A percentile compares a stretch with the other conserved stretches of the same genome.
phyloP scores from a whole-genome alignment of 192 early-diverging fungal genomes.

The Podila minutissima region DNA sequence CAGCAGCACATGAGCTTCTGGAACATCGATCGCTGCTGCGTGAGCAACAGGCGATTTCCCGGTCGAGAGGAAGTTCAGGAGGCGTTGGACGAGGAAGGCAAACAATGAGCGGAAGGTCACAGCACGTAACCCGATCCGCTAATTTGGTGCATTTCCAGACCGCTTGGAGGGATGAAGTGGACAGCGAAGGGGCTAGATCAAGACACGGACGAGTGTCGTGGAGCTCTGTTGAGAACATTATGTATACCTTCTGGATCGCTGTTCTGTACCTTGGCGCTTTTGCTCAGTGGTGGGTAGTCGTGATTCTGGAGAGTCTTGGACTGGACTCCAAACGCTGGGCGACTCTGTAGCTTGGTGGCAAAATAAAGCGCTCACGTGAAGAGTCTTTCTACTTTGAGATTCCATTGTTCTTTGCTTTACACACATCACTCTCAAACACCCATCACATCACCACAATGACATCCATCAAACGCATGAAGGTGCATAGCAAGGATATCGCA shows the following conservation, averaged over 20 bases:
- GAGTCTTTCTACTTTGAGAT: too few relatives aligned
- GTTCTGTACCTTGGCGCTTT: not conserved
- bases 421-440: not conserved
- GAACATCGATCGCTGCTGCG: not conserved
- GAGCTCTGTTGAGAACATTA: not conserved
- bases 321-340: not conserved
- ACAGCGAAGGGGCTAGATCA: not conserved
- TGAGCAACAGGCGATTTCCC: not conserved
- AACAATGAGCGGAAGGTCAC: not conserved
- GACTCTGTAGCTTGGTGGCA: not conserved
- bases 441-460: slow-evolving; percentile 9
- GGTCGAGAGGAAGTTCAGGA: not conserved
- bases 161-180: slow-evolving; percentile 18
- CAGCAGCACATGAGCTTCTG: not conserved
- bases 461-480: slow-evolving; percentile 32
- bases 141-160: slow-evolving; percentile 5
- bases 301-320: not conserved
- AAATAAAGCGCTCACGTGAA: not conserved
- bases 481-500: not conserved
- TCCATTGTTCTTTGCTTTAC: not conserved
- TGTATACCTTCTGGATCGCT: not conserved
- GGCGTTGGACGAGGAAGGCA: not conserved
- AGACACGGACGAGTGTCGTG: not conserved
- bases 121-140: not conserved
- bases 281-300: slow-evolving; percentile 1